Conservation (phyloP, 805 yeast species). For the Saccharomycopsis sp. region DNA sequence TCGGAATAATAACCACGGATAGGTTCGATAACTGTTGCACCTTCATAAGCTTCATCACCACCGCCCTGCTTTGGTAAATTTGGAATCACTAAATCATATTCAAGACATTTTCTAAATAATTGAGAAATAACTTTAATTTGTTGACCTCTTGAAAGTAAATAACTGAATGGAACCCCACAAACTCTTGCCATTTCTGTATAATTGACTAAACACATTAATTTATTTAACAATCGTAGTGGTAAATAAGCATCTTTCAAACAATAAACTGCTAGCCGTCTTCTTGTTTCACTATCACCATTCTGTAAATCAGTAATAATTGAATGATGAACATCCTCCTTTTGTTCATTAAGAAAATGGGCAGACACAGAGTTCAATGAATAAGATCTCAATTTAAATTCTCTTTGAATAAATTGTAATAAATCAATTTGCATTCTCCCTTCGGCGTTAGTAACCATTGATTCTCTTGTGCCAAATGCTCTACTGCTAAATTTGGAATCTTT, state of each 20-base stretch:
- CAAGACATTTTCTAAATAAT: constrained; percentile 83
- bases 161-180: constrained; percentile 96
- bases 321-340: constrained; percentile 97
- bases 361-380: constrained; percentile 94
- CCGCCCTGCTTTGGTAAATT: constrained; percentile 73
- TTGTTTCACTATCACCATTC: constrained; percentile 84
- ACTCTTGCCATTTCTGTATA: constrained; percentile 99
- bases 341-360: constrained; percentile 89
- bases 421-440: constrained; percentile 97
- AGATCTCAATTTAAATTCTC: constrained; percentile 91
- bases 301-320: constrained; percentile 93
- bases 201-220: constrained; percentile 91
- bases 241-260: constrained; percentile 94
- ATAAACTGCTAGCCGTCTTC: constrained; percentile 93
- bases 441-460: constrained; percentile 81
- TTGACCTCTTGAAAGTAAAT: constrained; percentile 84
- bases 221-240: constrained; percentile 82
- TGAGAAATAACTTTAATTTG: constrained; percentile 97
- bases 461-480: constrained; percentile 94
- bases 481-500: constrained; percentile 83
- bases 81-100: constrained; percentile 83
- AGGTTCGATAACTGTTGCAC: constrained; percentile 99
- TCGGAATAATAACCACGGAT: constrained; percentile 90
- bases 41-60: constrained; percentile 89
- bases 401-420: constrained; percentile 82